Conservation (phyloP, 2,329 filamentous ascomycete genomes). For the Penicillium sp. region DNA sequence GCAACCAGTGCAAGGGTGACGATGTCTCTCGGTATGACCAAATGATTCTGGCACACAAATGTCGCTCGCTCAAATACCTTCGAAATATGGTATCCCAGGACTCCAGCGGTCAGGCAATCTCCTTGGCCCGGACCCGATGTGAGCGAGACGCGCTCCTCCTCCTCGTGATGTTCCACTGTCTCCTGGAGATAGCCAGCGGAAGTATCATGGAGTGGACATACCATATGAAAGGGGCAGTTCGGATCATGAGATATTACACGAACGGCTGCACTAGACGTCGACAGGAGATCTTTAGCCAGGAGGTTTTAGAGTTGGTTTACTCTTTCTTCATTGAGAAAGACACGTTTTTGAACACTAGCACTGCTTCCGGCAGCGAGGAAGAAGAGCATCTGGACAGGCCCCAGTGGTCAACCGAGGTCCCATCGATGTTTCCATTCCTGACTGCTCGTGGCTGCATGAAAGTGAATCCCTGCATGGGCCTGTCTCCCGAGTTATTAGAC, state of each 20-base stretch:
- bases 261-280: neutral
- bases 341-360: neutral
- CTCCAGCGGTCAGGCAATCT: too few species aligned
- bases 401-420: neutral
- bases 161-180: constrained; percentile 1
- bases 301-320: constrained; percentile 1
- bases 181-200: constrained; percentile 1
- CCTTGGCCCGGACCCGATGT: neutral
- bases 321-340: constrained; percentile 1
- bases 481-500: neutral
- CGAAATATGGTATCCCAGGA: neutral
- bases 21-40: neutral
- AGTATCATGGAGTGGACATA: neutral
- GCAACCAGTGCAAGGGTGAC: neutral
- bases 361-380: neutral
- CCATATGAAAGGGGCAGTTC: constrained; percentile 1
- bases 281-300: neutral
- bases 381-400: neutral
- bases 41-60: neutral
- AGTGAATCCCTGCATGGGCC: neutral
- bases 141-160: neutral
- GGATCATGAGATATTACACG: neutral
- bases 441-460: neutral
- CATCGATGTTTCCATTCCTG: neutral
- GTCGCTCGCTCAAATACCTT: neutral